Conservation (phyloP, 768 basidiomycete genomes). For the Serendipita sp. region DNA sequence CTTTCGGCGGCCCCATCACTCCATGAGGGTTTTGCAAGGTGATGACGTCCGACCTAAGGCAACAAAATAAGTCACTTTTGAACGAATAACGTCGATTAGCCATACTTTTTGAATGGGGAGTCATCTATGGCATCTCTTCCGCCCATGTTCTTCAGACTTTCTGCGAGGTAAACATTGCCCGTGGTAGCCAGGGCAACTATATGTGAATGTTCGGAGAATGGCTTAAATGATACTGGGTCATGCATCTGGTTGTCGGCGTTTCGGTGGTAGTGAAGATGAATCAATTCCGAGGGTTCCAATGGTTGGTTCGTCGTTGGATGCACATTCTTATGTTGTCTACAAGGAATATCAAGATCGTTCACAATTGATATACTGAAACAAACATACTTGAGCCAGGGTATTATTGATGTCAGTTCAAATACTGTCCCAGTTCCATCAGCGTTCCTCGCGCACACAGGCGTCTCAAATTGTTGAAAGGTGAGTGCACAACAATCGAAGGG, state of each 20-base stretch:
- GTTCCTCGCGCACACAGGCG: slow-evolving; percentile 80
- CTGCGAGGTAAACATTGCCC: slow-evolving; percentile 86
- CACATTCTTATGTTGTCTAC: slow-evolving; percentile 65
- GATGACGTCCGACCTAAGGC: slow-evolving; percentile 71
- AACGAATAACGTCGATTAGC: neutral
- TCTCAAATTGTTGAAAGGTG: slow-evolving; percentile 75
- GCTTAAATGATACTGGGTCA: slow-evolving; percentile 96
- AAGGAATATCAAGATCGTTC: slow-evolving; percentile 10
- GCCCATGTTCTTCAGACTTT: slow-evolving; percentile 57
- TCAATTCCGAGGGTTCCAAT: slow-evolving; percentile 54
- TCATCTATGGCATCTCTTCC: slow-evolving; percentile 79
- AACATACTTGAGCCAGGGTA: slow-evolving; percentile 83
- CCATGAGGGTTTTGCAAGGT: slow-evolving; percentile 88
- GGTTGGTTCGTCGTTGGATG: slow-evolving; percentile 64
- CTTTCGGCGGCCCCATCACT: slow-evolving; percentile 40
- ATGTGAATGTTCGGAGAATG: slow-evolving; percentile 91
- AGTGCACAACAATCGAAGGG: slow-evolving; percentile 88
- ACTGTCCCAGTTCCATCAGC: slow-evolving; percentile 65
- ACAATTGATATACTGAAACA: neutral
- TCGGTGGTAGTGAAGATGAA: slow-evolving; percentile 65
- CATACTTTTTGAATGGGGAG: slow-evolving; percentile 66
- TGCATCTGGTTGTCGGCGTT: slow-evolving; percentile 79
- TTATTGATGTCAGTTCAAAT: slow-evolving; percentile 82
- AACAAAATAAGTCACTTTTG: neutral
- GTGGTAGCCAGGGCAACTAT: slow-evolving; percentile 81